Percentiles rank a stretch among this genome's conserved stretches.
Conservation (phyloP, 2,329 filamentous ascomycete genomes). For the Neobulgaria alba region DNA sequence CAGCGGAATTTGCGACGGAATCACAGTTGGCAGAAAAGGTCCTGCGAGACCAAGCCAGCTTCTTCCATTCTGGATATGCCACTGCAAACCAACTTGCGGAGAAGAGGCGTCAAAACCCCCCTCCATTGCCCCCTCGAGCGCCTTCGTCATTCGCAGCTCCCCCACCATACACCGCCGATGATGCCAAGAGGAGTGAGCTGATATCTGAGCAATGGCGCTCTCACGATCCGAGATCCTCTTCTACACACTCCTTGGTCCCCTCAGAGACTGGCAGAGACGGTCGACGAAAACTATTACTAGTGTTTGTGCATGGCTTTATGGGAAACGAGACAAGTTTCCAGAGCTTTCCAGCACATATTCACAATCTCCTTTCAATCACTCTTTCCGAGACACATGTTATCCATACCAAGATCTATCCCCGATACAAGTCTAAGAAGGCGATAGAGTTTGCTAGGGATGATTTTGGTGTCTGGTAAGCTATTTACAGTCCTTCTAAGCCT, state of each 20-base stretch:
- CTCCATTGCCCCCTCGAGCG: slow-evolving; percentile 24
- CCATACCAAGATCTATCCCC: slow-evolving; percentile 78
- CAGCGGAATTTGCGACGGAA: slow-evolving; percentile 9
- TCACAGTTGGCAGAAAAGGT: slow-evolving; percentile 17
- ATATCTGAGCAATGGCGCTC: slow-evolving; percentile 29
- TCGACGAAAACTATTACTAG: slow-evolving; percentile 54
- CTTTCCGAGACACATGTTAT: slow-evolving; percentile 68
- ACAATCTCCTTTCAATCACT: slow-evolving; percentile 59
- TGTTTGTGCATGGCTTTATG: slow-evolving; percentile 89
- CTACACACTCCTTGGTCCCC: slow-evolving; percentile 27
- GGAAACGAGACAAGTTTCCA: slow-evolving; percentile 81
- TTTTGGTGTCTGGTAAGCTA: slow-evolving; percentile 64
- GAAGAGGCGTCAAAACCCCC: slow-evolving; percentile 12
- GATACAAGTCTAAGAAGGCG: slow-evolving; percentile 66
- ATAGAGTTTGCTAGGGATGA: slow-evolving; percentile 69
- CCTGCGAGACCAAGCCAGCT: slow-evolving; percentile 4
- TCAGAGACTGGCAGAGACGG: slow-evolving; percentile 24
- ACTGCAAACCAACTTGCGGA: slow-evolving; percentile 14
- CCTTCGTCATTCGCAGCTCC: slow-evolving; percentile 15
- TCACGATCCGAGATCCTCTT: slow-evolving; percentile 28
- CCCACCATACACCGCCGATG: slow-evolving; percentile 24
- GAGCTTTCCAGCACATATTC: slow-evolving; percentile 81
- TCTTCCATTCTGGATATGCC: slow-evolving; percentile 3
- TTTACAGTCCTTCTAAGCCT: slow-evolving; percentile 1
- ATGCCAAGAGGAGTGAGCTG: slow-evolving; percentile 20